Percentiles rank a stretch among this genome's conserved stretches.
phyloP scores from a whole-genome alignment of 129 eudicot species.

The Flaveria trinervia region DNA sequence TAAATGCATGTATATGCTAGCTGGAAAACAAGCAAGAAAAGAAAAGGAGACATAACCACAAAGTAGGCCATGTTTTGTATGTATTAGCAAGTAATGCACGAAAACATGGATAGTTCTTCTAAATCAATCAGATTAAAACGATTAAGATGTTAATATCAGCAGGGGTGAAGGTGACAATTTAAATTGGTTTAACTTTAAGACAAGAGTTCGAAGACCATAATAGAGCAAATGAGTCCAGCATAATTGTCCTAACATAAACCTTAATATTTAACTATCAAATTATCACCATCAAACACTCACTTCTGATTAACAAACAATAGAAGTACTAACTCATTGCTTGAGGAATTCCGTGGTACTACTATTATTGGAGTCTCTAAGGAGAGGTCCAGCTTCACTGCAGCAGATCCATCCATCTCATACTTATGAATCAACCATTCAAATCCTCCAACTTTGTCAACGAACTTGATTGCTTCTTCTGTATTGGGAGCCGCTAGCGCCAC shows the following conservation, averaged over 20 bases:
- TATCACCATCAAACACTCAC: slow-evolving; percentile 22
- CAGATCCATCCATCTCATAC: slow-evolving; percentile 91
- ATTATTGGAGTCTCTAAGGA: slow-evolving; percentile 85
- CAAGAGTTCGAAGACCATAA: not conserved
- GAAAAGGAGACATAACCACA: not conserved
- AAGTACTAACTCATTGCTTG: slow-evolving; percentile 82
- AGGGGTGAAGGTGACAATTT: not conserved
- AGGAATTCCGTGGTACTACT: slow-evolving; percentile 70
- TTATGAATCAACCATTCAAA: slow-evolving; percentile 94
- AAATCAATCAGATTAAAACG: not conserved
- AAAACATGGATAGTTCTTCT: not conserved
- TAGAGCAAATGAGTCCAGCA: not conserved
- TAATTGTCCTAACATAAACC: not conserved
- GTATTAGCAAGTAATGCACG: slow-evolving; percentile 7
- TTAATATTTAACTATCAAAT: not conserved
- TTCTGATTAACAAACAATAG: not conserved
- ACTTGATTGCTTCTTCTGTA: slow-evolving; percentile 89
- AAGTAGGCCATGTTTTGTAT: not conserved
- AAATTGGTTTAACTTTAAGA: slow-evolving; percentile 2
- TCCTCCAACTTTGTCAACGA: slow-evolving; percentile 93
- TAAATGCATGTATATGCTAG: not conserved
- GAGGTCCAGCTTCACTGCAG: slow-evolving; percentile 88
- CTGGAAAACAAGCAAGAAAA: not conserved
- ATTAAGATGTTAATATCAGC: slow-evolving; percentile 10
- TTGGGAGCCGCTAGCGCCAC: slow-evolving; percentile 93